A percentile compares a stretch with the other conserved stretches of the same genome.
Evolutionary conservation across 2,329 filamentous ascomycete genomes (phyloP).

Genomic region (Anthostomella pinea): DNA sequence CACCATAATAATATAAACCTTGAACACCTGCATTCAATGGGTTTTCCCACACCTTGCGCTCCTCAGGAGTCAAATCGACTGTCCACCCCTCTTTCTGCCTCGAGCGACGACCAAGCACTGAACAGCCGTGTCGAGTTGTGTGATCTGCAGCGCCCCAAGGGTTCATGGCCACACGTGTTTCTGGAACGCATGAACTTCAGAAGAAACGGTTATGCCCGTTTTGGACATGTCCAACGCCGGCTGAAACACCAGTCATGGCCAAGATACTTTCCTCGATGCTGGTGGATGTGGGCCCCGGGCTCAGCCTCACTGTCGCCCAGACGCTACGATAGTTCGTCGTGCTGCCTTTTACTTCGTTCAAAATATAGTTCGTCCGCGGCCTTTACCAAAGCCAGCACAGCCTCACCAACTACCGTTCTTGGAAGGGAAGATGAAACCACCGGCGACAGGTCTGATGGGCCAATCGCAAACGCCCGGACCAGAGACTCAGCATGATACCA

Average conservation of each 20-base stretch:
- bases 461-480: constrained; percentile 1
- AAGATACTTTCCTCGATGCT: no score
- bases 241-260: constrained; percentile 17
- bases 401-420: constrained; percentile 1
- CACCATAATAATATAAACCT: no score
- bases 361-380: no score
- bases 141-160: background rate
- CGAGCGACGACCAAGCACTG: no score
- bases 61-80: no score
- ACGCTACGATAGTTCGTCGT: no score
- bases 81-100: no score
- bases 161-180: constrained; percentile 11
- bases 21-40: no score
- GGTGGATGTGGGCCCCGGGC: no score
- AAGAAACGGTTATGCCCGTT: background rate
- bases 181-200: constrained; percentile 14
- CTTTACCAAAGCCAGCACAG: no score
- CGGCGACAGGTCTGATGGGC: constrained; percentile 1
- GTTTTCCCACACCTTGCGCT: no score
- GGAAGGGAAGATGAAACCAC: background rate
- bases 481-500: background rate
- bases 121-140: background rate
- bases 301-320: background rate
- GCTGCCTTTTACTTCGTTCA: no score
- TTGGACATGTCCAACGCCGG: constrained; percentile 15